Base-by-base conservation (phyloP, 768 basidiomycete species). In the Boletus rubroflammeus region DNA sequence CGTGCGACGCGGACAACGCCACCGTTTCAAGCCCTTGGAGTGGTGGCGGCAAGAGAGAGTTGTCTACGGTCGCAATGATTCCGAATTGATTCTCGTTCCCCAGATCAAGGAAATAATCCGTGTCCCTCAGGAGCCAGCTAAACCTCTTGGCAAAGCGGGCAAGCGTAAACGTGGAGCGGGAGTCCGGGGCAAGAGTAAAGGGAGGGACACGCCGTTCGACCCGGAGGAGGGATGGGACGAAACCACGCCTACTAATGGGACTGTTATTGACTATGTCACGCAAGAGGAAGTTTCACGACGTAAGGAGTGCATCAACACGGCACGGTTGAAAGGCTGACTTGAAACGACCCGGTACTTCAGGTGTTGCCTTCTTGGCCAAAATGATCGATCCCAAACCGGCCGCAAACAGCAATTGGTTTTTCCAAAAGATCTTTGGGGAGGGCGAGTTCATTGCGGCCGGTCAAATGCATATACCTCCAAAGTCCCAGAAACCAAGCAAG, bases 41-140 rank as follows among this genome's bases (percentile, higher is more conserved):
- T 96, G 80, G 76, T 98, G 96, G 96, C 82, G 93, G n/a, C 83
- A 84, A 60, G 96, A 98, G 72, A 86, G 84, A 57, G 81, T 93
- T 23, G 85, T 94, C 2, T 98, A 93, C 62, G 87, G 86, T 6
- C 80, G 84, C 21, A 78, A 80, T 13, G 73, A 78, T 9, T 76
- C 77, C 7, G 81, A 76, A 23, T 57, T 72, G 9, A 73, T 79
- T 21, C 75, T 81, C 26, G 85, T 89, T 11, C 78, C 88, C 1
- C 79, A 78, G 63, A 87, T 93, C 64, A 76, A 83, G 66, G 78
- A 84, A 68, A 78, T 94, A 51, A 65, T 84, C 52, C 74, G 81
- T 47, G 64, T 84, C 14, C 82, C 79, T 1, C 77, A 83, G 39
- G 80, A 81, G 15, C 71, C 76, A 3, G 66, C 76, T 3, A 67